Conservation (phyloP, 2,329 filamentous ascomycete genomes). For the Penicillium brasilianum region DNA sequence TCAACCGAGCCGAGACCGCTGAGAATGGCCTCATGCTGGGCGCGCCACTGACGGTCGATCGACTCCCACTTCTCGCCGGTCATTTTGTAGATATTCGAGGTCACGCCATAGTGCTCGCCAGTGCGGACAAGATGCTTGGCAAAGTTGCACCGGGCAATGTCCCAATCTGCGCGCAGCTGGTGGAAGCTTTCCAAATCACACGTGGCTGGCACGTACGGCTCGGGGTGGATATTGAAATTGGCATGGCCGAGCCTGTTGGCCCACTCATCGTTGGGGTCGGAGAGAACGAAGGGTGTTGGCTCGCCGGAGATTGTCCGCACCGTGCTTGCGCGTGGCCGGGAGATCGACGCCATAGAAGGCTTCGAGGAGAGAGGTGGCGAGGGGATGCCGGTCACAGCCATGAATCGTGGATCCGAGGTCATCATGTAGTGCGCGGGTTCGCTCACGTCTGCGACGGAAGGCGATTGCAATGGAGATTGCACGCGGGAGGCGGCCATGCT, state of each 20-base stretch:
- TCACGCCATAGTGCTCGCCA: constrained; percentile 86
- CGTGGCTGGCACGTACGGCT: constrained; percentile 73
- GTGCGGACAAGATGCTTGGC: constrained; percentile 86
- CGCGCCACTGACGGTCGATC: constrained; percentile 76
- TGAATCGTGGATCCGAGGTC: constrained; percentile 55
- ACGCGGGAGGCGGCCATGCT: constrained; percentile 60
- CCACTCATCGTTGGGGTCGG: constrained; percentile 76
- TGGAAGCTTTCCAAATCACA: constrained; percentile 66
- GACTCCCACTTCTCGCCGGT: constrained; percentile 89
- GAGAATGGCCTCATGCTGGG: constrained; percentile 69
- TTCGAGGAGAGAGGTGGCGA: constrained; percentile 78
- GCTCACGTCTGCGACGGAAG: constrained; percentile 70
- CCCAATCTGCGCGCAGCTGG: constrained; percentile 78
- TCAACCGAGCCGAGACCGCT: constrained; percentile 50
- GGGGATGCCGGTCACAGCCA: constrained; percentile 54
- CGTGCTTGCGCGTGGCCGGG: constrained; percentile 53
- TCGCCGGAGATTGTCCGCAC: constrained; percentile 51
- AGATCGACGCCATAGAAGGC: constrained; percentile 78
- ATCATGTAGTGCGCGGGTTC: constrained; percentile 49
- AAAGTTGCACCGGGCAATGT: constrained; percentile 81
- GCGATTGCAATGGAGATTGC: constrained; percentile 85
- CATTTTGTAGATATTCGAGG: constrained; percentile 83
- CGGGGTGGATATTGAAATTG: constrained; percentile 85
- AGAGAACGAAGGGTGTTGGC: constrained; percentile 65
- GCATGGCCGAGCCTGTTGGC: constrained; percentile 84